Conservation (phyloP, 805 yeast genomes). For the Hanseniaspora meyeri region DNA sequence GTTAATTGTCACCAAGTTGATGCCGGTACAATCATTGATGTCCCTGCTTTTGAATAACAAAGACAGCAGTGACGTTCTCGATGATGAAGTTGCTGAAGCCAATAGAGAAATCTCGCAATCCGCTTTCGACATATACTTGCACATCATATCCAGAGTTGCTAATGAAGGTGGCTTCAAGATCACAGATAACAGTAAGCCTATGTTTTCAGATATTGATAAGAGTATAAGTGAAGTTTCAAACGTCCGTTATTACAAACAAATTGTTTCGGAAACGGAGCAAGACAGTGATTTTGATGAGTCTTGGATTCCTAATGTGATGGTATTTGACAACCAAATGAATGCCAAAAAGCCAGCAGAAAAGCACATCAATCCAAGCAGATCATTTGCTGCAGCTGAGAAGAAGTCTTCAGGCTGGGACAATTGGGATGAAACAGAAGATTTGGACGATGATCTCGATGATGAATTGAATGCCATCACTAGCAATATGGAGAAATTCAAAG, state of each 20-base stretch:
- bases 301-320: constrained; percentile 2
- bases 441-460: constrained; percentile 14
- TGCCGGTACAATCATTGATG: constrained; percentile 59
- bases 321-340: neutral
- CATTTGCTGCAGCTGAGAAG: neutral
- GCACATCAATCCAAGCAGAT: neutral
- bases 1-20: constrained; percentile 39
- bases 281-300: neutral
- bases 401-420: constrained; percentile 5
- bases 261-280: neutral
- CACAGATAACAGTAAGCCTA: constrained; percentile 1
- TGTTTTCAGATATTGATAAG: constrained; percentile 4
- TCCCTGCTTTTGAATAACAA: neutral
- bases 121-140: constrained; percentile 12
- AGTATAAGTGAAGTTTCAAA: neutral
- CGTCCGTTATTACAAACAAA: neutral
- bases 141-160: constrained; percentile 10
- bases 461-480: neutral
- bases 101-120: constrained; percentile 11
- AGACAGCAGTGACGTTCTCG: constrained; percentile 42
- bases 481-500: neutral
- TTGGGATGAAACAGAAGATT: constrained; percentile 13
- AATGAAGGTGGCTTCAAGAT: constrained; percentile 2
- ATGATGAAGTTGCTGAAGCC: constrained; percentile 44
- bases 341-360: neutral